Evolutionary conservation across 176 grass and related monocot species (phyloP).

Genomic region (Rhynchospora breviuscula): DNA sequence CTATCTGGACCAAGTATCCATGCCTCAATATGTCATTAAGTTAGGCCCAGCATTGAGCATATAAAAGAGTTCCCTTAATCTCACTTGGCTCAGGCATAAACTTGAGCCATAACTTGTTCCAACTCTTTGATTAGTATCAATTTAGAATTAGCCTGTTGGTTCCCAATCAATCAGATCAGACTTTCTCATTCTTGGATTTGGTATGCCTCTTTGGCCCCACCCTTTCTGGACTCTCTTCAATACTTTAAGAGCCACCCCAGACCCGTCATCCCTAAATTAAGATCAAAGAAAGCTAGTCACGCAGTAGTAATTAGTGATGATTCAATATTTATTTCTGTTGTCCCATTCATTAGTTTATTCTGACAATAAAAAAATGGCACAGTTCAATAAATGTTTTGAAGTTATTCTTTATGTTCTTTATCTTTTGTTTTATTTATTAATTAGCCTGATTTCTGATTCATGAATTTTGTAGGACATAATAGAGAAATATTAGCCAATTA

Average conservation of each 20-base stretch:
- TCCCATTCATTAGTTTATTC: conserved; percentile 21
- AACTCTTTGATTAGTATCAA: neutral
- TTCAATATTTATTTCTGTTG: conserved; percentile 16
- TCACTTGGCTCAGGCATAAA: neutral
- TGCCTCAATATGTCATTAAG: neutral
- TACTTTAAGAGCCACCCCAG: conserved; percentile 63
- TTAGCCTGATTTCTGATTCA: conserved; percentile 6
- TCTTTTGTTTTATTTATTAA: conserved; percentile 3
- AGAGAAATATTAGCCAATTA: conserved; percentile 17
- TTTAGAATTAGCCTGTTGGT: conserved; percentile 8
- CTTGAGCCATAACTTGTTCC: neutral
- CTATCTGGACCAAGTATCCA: neutral
- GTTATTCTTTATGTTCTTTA: neutral
- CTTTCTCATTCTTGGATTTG: conserved; percentile 21
- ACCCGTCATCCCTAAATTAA: conserved; percentile 77
- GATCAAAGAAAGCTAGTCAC: neutral
- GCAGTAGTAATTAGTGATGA: neutral
- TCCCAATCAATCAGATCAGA: conserved; percentile 25
- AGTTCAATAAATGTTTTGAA: neutral
- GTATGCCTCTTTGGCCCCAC: conserved; percentile 83
- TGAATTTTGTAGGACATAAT: conserved; percentile 16
- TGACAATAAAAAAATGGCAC: neutral
- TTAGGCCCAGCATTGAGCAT: neutral
- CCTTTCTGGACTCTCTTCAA: conserved; percentile 75
- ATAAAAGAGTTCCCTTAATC: neutral